These are phyloP conservation scores for Thalassiosira ordinaria DNA, from an alignment of 352 stramenopile genomes.

Conservation along the genomic window DNA sequence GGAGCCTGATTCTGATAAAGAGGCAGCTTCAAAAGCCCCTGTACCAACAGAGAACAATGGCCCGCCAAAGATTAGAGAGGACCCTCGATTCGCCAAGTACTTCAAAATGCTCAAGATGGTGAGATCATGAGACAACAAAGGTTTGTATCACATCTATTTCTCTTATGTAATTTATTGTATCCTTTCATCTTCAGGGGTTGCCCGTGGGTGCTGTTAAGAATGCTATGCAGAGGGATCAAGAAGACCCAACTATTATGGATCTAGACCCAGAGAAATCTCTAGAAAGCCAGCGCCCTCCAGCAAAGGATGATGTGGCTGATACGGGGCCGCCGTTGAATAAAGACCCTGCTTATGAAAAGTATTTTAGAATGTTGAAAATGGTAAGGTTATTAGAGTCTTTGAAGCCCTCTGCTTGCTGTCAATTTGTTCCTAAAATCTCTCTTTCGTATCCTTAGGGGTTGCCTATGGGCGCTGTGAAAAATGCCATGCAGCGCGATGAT, in stretches of 20 bases:
- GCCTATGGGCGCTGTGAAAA: slow-evolving; percentile 90
- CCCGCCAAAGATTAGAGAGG: slow-evolving; percentile 10
- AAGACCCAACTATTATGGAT: slow-evolving; percentile 73
- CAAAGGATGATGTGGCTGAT: slow-evolving; percentile 47
- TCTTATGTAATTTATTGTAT: background rate
- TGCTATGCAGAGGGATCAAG: slow-evolving; percentile 71
- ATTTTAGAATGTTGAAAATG: slow-evolving; percentile 84
- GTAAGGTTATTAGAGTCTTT: slow-evolving; percentile 11
- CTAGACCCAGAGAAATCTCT: slow-evolving; percentile 64
- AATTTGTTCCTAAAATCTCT: too few relatives aligned
- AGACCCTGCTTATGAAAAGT: slow-evolving; percentile 78
- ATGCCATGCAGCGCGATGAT: slow-evolving; percentile 90
- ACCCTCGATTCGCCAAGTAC: slow-evolving; percentile 54
- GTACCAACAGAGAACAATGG: background rate
- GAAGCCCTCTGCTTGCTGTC: background rate
- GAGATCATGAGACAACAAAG: background rate
- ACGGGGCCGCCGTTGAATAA: slow-evolving; percentile 67
- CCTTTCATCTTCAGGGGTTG: slow-evolving; percentile 77
- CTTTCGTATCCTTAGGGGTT: slow-evolving; percentile 47
- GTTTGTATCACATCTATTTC: too few relatives aligned
- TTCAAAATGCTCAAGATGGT: slow-evolving; percentile 83
- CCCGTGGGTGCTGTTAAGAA: slow-evolving; percentile 76
- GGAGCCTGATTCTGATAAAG: background rate
- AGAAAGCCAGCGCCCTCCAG: slow-evolving; percentile 36
- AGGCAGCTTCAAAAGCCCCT: background rate